A percentile compares a stretch with the other conserved stretches of the same genome.
Conservation (phyloP, 192 early-diverging fungal species). For the Backusella australiensis region DNA sequence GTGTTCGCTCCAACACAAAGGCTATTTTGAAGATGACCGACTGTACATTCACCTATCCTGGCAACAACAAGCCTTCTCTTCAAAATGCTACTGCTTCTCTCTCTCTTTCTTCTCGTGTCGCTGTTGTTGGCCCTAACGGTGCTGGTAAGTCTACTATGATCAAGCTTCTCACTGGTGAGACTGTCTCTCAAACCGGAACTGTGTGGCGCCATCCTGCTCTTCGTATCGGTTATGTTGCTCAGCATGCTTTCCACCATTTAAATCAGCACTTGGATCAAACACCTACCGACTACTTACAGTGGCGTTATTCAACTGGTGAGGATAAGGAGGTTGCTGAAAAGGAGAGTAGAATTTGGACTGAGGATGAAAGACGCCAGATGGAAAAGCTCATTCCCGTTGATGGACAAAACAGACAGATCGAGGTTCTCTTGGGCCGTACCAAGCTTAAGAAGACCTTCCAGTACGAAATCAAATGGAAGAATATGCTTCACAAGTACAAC, state of each 20-base stretch:
- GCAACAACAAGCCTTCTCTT: constrained; percentile 57
- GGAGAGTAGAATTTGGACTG: constrained; percentile 61
- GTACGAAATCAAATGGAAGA: constrained; percentile 79
- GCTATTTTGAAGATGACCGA: constrained; percentile 74
- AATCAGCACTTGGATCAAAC: constrained; percentile 82
- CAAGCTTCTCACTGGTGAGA: constrained; percentile 78
- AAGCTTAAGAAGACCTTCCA: constrained; percentile 79
- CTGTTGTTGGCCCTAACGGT: constrained; percentile 80
- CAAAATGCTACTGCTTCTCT: constrained; percentile 61
- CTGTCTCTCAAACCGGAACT: constrained; percentile 62
- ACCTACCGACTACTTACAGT: constrained; percentile 81
- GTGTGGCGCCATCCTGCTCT: constrained; percentile 83
- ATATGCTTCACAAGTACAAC: constrained; percentile 62
- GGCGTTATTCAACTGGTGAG: constrained; percentile 79
- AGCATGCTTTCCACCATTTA: constrained; percentile 87
- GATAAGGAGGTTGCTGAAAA: constrained; percentile 76
- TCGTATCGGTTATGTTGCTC: constrained; percentile 83
- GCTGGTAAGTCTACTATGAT: constrained; percentile 87
- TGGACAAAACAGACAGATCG: constrained; percentile 60
- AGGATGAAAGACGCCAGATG: constrained; percentile 68
- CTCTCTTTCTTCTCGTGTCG: constrained; percentile 78
- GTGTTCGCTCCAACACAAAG: constrained; percentile 78
- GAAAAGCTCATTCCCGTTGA: constrained; percentile 51
- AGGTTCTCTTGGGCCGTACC: constrained; percentile 63
- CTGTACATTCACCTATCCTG: constrained; percentile 78